These are phyloP conservation scores for Neurospora sp. DNA, from an alignment of 495 filamentous ascomycete genomes.

Conservation along the genomic window DNA sequence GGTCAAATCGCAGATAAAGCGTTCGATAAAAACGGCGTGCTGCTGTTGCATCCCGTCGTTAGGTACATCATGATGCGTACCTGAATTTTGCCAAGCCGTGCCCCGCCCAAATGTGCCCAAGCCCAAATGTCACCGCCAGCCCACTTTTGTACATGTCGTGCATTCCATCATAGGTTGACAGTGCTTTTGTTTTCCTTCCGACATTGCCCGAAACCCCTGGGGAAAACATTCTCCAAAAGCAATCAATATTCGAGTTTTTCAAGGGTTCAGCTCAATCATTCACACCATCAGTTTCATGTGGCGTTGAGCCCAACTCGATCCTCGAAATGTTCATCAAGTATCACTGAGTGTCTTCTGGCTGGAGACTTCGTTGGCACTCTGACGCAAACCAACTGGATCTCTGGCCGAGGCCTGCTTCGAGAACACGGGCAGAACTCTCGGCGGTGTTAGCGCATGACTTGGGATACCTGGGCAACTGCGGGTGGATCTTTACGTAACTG, in stretches of 20 bases:
- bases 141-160: not conserved
- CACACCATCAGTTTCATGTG: not conserved
- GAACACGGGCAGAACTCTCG: not conserved
- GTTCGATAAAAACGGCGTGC: not conserved
- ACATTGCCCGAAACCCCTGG: slow-evolving; percentile 17
- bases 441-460: slow-evolving; percentile 5
- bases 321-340: not conserved
- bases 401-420: not conserved
- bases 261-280: not conserved
- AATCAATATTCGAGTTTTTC: not conserved
- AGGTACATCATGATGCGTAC: not conserved
- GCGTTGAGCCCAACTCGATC: not conserved
- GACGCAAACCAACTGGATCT: not conserved
- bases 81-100: not conserved
- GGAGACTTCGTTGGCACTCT: not conserved
- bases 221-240: not conserved
- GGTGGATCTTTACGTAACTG: slow-evolving; percentile 19
- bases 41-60: not conserved
- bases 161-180: slow-evolving; percentile 17
- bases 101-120: not conserved
- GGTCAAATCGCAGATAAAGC: not conserved
- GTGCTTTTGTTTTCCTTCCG: slow-evolving; percentile 9
- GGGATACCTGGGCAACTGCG: not conserved
- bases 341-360: not conserved
- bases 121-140: slow-evolving; percentile 3